A percentile compares a stretch with the other conserved stretches of the same genome.
These are phyloP conservation scores for Fagopyrum esculentum DNA, from an alignment of 148 eudicot genomes.

Conservation along the genomic window DNA sequence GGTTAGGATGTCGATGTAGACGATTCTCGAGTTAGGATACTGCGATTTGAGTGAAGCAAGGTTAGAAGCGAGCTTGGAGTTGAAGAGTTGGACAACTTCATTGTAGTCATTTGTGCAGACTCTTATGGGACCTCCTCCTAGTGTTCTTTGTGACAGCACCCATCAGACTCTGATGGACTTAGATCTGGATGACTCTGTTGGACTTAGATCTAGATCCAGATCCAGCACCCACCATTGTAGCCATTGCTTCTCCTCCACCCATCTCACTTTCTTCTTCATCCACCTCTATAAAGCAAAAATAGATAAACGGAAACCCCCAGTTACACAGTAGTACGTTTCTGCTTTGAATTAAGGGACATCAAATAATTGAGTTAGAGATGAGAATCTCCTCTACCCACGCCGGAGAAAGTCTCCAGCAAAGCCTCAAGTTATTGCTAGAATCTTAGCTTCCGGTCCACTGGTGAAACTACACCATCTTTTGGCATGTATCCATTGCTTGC, in stretches of 20 bases:
- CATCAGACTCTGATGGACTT: conserved; percentile 9
- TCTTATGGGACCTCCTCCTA: conserved; percentile 38
- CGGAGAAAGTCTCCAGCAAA: conserved; percentile 19
- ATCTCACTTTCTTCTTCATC: no score
- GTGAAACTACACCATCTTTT: conserved; percentile 78
- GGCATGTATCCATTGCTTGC: conserved; percentile 29
- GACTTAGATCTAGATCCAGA: no score
- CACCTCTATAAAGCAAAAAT: no score
- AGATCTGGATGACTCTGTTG: no score
- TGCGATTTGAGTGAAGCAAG: conserved; percentile 17
- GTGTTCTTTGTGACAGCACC: conserved; percentile 48
- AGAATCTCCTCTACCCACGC: not conserved
- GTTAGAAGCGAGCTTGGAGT: conserved; percentile 33
- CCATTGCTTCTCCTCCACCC: no score
- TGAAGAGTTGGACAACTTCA: conserved; percentile 37
- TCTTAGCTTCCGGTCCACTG: conserved; percentile 30
- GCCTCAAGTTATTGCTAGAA: conserved; percentile 23
- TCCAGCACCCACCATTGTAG: no score
- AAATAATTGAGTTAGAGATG: not conserved
- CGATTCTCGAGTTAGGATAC: conserved; percentile 31
- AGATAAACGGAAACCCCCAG: no score
- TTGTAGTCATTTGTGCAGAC: conserved; percentile 29
- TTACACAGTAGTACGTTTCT: no score
- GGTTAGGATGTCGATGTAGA: conserved; percentile 34
- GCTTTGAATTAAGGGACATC: no score